Base-by-base conservation (phyloP, 805 yeast species). In the Metschnikowia colocasiae region DNA sequence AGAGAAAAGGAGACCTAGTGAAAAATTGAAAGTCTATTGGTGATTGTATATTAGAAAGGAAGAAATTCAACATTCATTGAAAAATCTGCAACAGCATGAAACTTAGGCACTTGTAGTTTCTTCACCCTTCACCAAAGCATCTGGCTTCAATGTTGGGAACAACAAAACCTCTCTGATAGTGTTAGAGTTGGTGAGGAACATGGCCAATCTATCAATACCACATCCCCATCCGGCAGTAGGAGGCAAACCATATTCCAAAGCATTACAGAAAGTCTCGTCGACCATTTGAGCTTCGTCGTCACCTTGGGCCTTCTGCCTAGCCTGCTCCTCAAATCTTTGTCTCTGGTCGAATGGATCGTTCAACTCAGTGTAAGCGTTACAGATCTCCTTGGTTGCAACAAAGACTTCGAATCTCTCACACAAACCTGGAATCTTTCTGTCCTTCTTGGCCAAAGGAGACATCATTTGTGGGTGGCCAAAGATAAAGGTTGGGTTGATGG, bases 181-280 rank as follows among this genome's bases (percentile, higher is more conserved):
- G 78, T 90, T 87, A 49, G 96, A 87, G 73, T 94, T 83, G 53
- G 98, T 94, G 75, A 94, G 81, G 78, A 94, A 94, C 99, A 92
- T 92, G 64, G 97, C 90, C 65, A 92, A 69, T 79, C 99, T 86
- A 74, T 92, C 99, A 59, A 92, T 91, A 80, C 99, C 99, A 75
- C 96, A 85, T 61, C 99, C 99, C 98, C 98, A 92, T 59, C 99
- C 99, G 70, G 95, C 98, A 60, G 98, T 94, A 62, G 99, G 99
- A 51, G 99, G 99, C 63, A 92, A 80, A 73, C 98, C 99, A 71
- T 89, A 92, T 76, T 92, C 99, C 63, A 92, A 81, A 58, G 99
- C 97, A 62, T 91, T 87, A 78, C 95, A 86, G 91, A 92, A 92
- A 55, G 87, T 85, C 76, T 92, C 99, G 69, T 92, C 99, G 55